These are phyloP conservation scores for Mycosphaerella sp. DNA, from an alignment of 2,329 filamentous ascomycete genomes.

Conservation along the genomic window DNA sequence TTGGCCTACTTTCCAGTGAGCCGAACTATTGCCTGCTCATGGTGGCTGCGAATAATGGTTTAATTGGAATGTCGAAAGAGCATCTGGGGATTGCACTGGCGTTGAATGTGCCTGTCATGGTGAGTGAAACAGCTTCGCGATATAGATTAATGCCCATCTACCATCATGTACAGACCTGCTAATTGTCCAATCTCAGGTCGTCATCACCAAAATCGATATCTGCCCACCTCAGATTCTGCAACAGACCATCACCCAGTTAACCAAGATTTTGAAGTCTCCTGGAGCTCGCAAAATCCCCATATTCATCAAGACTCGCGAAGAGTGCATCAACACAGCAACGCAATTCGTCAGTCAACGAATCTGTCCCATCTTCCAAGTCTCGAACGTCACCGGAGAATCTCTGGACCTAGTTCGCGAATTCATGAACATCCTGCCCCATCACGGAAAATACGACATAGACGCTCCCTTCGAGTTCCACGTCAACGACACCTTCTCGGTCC, in stretches of 20 bases:
- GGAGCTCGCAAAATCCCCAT: slow-evolving; percentile 93
- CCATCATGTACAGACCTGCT: too few species aligned
- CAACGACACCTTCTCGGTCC: slow-evolving; percentile 97
- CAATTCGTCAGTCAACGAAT: slow-evolving; percentile 95
- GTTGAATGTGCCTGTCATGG: slow-evolving; percentile 95
- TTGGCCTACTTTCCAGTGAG: slow-evolving; percentile 86
- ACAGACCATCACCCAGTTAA: slow-evolving; percentile 87
- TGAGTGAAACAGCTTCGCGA: slow-evolving; percentile 63
- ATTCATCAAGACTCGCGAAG: slow-evolving; percentile 85
- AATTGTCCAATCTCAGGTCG: background rate
- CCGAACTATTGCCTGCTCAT: slow-evolving; percentile 97
- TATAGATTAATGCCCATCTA: background rate
- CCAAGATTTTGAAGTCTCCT: slow-evolving; percentile 86
- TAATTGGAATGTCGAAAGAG: slow-evolving; percentile 93
- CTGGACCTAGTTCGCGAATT: slow-evolving; percentile 88
- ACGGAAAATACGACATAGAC: slow-evolving; percentile 83
- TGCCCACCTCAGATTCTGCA: slow-evolving; percentile 98
- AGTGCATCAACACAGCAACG: slow-evolving; percentile 89
- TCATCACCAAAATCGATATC: slow-evolving; percentile 74
- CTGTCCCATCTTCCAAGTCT: slow-evolving; percentile 95
- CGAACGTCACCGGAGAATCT: slow-evolving; percentile 90
- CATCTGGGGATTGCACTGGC: slow-evolving; percentile 92
- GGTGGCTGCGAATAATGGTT: slow-evolving; percentile 95
- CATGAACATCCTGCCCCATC: slow-evolving; percentile 88
- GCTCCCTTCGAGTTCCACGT: slow-evolving; percentile 91